Evolutionary conservation across 306 rosid genomes (phyloP).

Genomic region (Calophaca sinica): DNA sequence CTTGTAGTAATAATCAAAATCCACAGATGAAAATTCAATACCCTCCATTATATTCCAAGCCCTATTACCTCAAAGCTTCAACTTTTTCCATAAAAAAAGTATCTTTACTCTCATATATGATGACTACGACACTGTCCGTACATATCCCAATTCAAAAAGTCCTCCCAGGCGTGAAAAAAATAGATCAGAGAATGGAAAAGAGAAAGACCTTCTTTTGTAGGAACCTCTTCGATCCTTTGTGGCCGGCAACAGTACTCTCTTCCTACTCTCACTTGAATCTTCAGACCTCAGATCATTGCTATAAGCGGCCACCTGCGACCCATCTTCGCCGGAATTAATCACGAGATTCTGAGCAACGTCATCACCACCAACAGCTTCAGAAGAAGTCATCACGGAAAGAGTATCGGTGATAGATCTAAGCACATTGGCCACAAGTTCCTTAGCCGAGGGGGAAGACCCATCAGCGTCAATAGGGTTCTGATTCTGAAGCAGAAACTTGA

Average conservation of each 20-base stretch:
- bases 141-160: slow-evolving; percentile 26
- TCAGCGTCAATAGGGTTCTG: slow-evolving; percentile 27
- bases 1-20: not conserved
- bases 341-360: not conserved
- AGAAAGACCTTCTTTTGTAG: slow-evolving; percentile 75
- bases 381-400: slow-evolving; percentile 54
- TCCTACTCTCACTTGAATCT: slow-evolving; percentile 56
- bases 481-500: slow-evolving; percentile 54
- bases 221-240: slow-evolving; percentile 68
- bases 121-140: slow-evolving; percentile 43
- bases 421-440: slow-evolving; percentile 52
- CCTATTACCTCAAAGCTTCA: not conserved
- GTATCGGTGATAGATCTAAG: slow-evolving; percentile 47
- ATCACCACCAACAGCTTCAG: not conserved
- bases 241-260: slow-evolving; percentile 33
- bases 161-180: too few species aligned
- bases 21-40: not conserved
- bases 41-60: not conserved
- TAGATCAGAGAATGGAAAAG: not conserved
- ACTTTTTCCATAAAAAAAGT: not conserved
- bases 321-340: slow-evolving; percentile 33
- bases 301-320: not conserved
- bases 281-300: slow-evolving; percentile 55
- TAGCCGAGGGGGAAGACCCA: slow-evolving; percentile 45
- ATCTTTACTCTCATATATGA: slow-evolving; percentile 10